A percentile compares a stretch with the other conserved stretches of the same genome.
These are phyloP conservation scores for Rhynchospora pubera DNA, from an alignment of 176 grass and related monocot species.

Conservation along the genomic window DNA sequence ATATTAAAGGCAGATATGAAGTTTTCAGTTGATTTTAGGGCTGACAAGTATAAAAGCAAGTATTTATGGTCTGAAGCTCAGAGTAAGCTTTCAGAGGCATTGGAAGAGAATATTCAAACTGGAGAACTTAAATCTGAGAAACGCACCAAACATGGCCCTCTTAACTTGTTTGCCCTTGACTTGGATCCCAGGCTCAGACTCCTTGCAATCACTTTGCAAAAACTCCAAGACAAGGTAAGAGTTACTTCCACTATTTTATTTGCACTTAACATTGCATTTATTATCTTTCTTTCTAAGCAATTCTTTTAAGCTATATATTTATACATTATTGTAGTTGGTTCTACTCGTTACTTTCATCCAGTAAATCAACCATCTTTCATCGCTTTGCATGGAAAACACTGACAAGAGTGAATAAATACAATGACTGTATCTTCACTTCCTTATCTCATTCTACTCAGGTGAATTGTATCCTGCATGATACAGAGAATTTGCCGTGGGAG, in stretches of 20 bases:
- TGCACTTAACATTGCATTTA: neutral
- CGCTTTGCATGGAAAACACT: neutral
- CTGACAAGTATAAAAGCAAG: conserved; percentile 19
- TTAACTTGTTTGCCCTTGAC: conserved; percentile 86
- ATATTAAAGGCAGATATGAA: conserved; percentile 16
- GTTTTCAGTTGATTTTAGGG: conserved; percentile 22
- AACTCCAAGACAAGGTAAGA: conserved; percentile 78
- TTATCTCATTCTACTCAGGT: conserved; percentile 44
- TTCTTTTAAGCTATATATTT: neutral
- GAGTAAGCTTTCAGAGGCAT: conserved; percentile 64
- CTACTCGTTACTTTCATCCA: neutral
- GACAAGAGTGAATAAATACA: neutral
- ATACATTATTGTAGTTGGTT: conserved; percentile 16
- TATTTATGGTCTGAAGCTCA: conserved; percentile 49
- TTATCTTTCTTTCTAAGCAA: conserved; percentile 9
- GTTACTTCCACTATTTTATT: neutral
- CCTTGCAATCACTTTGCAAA: conserved; percentile 57
- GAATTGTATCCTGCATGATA: conserved; percentile 43
- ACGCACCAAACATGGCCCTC: conserved; percentile 52
- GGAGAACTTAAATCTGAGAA: conserved; percentile 28
- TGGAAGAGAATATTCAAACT: conserved; percentile 43
- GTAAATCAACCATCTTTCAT: conserved; percentile 9
- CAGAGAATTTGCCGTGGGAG: conserved; percentile 32
- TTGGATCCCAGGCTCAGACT: conserved; percentile 60
- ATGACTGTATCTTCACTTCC: conserved; percentile 18